phyloP scores from a whole-genome alignment of 2,329 filamentous ascomycete species.

The Cladosporium sp. region DNA sequence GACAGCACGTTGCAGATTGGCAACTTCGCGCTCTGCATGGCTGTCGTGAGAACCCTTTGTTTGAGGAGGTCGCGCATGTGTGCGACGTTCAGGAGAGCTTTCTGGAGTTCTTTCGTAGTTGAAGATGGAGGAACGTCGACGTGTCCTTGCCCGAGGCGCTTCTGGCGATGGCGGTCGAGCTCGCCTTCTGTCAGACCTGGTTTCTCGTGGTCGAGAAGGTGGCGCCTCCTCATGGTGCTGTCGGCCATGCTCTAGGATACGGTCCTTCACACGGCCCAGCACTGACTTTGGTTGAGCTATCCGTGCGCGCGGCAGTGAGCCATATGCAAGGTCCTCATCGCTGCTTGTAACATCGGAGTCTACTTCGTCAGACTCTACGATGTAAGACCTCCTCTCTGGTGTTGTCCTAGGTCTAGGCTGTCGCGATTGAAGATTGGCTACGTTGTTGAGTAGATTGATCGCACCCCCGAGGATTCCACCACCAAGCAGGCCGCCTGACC shows the following conservation, averaged over 20 bases:
- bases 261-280: slow-evolving; percentile 3
- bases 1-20: slow-evolving; percentile 21
- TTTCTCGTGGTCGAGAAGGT: not conserved
- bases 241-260: slow-evolving; percentile 1
- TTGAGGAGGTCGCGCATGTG: not conserved
- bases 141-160: not conserved
- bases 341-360: not conserved
- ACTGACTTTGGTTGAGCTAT: not conserved
- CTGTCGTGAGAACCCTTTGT: not conserved
- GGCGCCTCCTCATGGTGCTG: not conserved
- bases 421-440: slow-evolving; percentile 5
- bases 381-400: not conserved
- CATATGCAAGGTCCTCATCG: slow-evolving; percentile 10
- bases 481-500: slow-evolving; percentile 13
- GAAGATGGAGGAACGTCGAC: not conserved
- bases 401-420: not conserved
- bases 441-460: slow-evolving; percentile 23
- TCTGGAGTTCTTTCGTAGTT: slow-evolving; percentile 4
- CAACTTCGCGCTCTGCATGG: not conserved
- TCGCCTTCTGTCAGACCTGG: not conserved
- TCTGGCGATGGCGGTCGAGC: not conserved
- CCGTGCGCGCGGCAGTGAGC: slow-evolving; percentile 3
- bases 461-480: slow-evolving; percentile 24
- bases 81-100: not conserved
- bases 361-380: not conserved